Percentiles rank a stretch among this genome's conserved stretches.
Conservation (phyloP, 2,329 filamentous ascomycete genomes). For the Clarireedia paspali region DNA sequence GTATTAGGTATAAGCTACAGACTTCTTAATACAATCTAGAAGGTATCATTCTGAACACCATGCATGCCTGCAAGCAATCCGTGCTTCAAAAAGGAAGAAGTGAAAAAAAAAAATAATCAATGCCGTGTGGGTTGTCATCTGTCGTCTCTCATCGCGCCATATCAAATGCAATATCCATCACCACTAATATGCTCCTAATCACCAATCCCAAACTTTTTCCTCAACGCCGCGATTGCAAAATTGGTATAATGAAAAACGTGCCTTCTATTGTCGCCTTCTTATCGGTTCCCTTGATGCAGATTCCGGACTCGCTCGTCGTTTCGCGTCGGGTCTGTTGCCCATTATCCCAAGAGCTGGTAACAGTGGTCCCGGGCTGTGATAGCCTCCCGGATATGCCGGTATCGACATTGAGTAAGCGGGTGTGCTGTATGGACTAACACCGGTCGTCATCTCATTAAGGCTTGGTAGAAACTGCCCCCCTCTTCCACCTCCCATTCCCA, state of each 20-base stretch:
- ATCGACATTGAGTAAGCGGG: conserved; percentile 41
- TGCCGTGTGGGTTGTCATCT: background rate
- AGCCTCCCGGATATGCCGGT: conserved; percentile 13
- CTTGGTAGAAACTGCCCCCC: conserved; percentile 43
- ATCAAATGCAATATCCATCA: conserved; percentile 5
- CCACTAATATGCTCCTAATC: background rate
- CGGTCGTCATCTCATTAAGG: conserved; percentile 56
- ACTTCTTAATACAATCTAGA: conserved; percentile 22
- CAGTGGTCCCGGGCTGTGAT: conserved; percentile 36
- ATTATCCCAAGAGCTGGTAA: conserved; percentile 27
- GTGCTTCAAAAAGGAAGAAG: conserved; percentile 11
- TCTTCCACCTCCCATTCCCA: conserved; percentile 20
- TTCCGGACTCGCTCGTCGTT: conserved; percentile 47
- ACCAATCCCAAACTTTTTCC: background rate
- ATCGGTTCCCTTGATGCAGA: conserved; percentile 37
- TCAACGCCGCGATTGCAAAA: background rate
- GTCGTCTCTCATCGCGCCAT: conserved; percentile 4
- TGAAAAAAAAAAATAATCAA: background rate
- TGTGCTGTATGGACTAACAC: conserved; percentile 53
- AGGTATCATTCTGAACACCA: conserved; percentile 14
- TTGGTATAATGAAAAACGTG: background rate
- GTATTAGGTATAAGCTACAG: conserved; percentile 3
- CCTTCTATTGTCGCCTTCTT: conserved; percentile 34
- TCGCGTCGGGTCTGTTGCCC: conserved; percentile 31
- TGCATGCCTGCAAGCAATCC: conserved; percentile 9